Evolutionary conservation across 331 rosid species (phyloP), one percentile per base, ranked within the genome.

Genomic region (Quercus phellos): DNA sequence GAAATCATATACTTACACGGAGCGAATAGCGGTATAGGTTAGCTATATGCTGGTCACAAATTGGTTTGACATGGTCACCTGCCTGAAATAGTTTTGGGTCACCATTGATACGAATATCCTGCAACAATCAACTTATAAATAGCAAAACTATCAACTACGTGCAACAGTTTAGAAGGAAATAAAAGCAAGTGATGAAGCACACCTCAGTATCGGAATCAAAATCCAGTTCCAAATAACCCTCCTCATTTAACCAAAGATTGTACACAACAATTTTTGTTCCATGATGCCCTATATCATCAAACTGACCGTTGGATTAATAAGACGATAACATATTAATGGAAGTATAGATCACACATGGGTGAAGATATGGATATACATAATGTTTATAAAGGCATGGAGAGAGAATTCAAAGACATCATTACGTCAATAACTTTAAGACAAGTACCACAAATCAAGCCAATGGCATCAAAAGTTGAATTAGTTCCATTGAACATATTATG

Each of bases 251-350:
- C 90, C 90, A 87, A 70, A 87, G 85, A 68, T 84, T 87, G 78
- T 85, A 87, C 77, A 87, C 64, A 26, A 87, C 72, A 55, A 87
- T 83, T 80, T 87, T 82, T 54, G 90, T 87, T 10, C 90, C 90
- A 55, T 80, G 87, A 58, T 83, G 58, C 53, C 89, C 90, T 30
- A 84, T 77, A 75, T 85, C 89, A 74, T 87, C 74, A 72, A 87
- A 87, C 90, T 87, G 87, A 21, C 29, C 53, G 3, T 46, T 46
- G 53, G 53, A 46, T 46, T 46, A 46, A 46, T 46, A 46, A 46
- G 53, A 46, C 0, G 53, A 13, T 12, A 13, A 46, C 53, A 46
- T 46, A 46, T 46, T 46, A 46, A 46, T 46, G 53, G 53, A 12
- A 46, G 16, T 46, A 12, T 3, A 46, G 53, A 46, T 12, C 53